Conservation (phyloP, 2,329 filamentous ascomycete species). For the Pestalotiopsis sp. region DNA sequence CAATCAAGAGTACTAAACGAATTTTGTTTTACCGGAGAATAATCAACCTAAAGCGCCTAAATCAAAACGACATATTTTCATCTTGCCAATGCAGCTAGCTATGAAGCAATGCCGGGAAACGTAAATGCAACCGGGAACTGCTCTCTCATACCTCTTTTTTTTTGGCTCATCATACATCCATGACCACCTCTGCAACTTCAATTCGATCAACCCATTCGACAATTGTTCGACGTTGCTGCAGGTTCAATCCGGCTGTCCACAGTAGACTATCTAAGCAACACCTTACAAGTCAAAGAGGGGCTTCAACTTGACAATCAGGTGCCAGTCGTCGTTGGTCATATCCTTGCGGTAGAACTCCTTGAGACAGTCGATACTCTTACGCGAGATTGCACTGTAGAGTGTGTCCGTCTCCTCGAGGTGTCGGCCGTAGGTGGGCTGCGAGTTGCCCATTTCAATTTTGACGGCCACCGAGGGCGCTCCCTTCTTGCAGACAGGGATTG, state of each 20-base stretch:
- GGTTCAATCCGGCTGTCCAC: neutral
- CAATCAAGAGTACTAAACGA: neutral
- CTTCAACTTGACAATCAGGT: conserved; percentile 93
- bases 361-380: conserved; percentile 87
- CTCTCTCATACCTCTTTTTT: neutral
- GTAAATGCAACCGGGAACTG: neutral
- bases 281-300: conserved; percentile 78
- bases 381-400: conserved; percentile 86
- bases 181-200: neutral
- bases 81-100: neutral
- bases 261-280: neutral
- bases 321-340: conserved; percentile 81
- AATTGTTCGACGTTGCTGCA: neutral
- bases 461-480: conserved; percentile 96
- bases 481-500: conserved; percentile 89
- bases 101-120: neutral
- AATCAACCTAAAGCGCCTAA: neutral
- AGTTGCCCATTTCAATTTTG: conserved; percentile 92
- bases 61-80: neutral
- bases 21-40: neutral
- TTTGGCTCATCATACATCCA: neutral
- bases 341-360: conserved; percentile 86
- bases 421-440: conserved; percentile 92
- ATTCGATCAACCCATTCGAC: neutral
- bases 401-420: conserved; percentile 91